A percentile compares a stretch with the other conserved stretches of the same genome.
Conservation (phyloP, 2,329 filamentous ascomycete genomes). For the Aspergillus udagawae region DNA sequence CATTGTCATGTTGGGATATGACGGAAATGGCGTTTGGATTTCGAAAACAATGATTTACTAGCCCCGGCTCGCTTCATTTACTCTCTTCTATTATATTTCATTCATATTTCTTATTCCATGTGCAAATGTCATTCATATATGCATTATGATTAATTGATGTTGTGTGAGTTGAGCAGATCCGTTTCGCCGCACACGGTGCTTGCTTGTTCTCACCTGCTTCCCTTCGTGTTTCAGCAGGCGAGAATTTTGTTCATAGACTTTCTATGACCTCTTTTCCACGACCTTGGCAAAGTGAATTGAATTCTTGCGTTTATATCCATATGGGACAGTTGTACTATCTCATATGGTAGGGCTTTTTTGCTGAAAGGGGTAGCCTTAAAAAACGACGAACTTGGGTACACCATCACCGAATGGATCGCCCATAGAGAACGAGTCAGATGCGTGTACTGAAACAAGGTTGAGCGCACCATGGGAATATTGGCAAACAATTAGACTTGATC, state of each 20-base stretch:
- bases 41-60: constrained; percentile 15
- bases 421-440: not conserved
- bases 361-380: not conserved
- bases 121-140: not conserved
- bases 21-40: constrained; percentile 32
- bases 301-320: not conserved
- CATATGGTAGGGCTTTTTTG: not conserved
- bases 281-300: not conserved
- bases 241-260: not conserved
- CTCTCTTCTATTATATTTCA: constrained; percentile 2
- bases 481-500: too few species aligned
- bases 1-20: constrained; percentile 32
- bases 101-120: not conserved
- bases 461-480: not conserved
- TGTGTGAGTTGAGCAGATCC: not conserved
- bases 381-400: not conserved
- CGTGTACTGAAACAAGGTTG: not conserved
- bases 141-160: not conserved
- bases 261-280: not conserved
- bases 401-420: not conserved
- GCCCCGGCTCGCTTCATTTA: constrained; percentile 6
- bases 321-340: not conserved
- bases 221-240: not conserved
- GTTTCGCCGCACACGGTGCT: not conserved
- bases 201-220: not conserved